Evolutionary conservation across 2,329 filamentous ascomycete genomes (phyloP).

Genomic region (Seiridium unicorne): DNA sequence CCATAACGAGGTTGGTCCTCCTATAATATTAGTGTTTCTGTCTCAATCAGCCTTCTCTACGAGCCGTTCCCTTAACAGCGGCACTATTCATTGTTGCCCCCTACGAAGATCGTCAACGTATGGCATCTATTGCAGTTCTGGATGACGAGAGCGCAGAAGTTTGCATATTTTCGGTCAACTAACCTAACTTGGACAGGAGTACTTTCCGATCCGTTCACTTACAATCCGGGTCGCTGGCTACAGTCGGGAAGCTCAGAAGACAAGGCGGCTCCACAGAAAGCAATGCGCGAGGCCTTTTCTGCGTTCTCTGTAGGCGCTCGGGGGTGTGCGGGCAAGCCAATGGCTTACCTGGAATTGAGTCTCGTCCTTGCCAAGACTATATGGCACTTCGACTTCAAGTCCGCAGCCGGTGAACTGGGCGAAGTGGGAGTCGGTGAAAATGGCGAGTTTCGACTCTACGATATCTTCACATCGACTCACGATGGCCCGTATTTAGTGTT

Average conservation of each 20-base stretch:
- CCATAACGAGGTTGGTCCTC: conserved; percentile 27
- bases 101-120: no score
- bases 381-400: conserved; percentile 14
- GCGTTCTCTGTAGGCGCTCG: conserved; percentile 34
- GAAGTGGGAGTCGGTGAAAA: background rate
- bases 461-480: background rate
- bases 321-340: conserved; percentile 30
- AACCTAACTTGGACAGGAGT: background rate
- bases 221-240: background rate
- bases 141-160: no score
- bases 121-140: no score
- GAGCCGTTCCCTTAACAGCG: no score
- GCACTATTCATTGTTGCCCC: no score
- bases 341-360: conserved; percentile 20
- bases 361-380: conserved; percentile 18
- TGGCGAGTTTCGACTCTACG: background rate
- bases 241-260: background rate
- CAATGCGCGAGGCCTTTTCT: conserved; percentile 14
- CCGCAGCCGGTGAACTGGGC: background rate
- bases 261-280: background rate
- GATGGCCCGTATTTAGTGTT: background rate
- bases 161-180: background rate
- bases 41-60: no score
- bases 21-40: conserved; percentile 12
- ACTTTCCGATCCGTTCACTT: background rate